Evolutionary conservation across 202 grass and related monocot species (phyloP).

Genomic region (Musa balbisiana): DNA sequence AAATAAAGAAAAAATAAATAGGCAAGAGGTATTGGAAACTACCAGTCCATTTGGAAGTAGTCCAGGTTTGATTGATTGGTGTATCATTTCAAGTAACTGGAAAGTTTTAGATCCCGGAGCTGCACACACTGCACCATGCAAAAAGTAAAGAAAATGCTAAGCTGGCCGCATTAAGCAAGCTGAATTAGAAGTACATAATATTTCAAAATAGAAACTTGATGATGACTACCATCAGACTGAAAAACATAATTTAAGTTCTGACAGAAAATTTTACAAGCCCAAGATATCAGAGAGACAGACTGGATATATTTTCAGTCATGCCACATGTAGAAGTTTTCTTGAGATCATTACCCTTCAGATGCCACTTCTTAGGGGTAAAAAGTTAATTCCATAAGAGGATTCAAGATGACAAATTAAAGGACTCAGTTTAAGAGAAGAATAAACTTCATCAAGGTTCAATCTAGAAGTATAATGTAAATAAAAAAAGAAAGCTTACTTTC

Average conservation of each 20-base stretch:
- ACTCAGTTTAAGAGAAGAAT: not conserved
- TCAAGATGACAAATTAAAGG: too few relatives aligned
- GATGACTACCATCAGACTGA: not conserved
- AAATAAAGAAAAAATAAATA: constrained; percentile 10
- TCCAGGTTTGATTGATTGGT: constrained; percentile 61
- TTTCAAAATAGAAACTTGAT: not conserved
- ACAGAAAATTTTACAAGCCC: not conserved
- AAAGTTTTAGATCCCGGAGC: constrained; percentile 99
- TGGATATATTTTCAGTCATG: too few relatives aligned
- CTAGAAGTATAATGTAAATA: too few relatives aligned
- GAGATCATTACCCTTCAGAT: too few relatives aligned
- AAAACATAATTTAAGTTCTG: not conserved
- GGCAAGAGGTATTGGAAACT: constrained; percentile 17
- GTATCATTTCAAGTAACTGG: constrained; percentile 98
- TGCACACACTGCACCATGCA: constrained; percentile 79
- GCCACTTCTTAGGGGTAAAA: not conserved
- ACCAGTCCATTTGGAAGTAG: constrained; percentile 77
- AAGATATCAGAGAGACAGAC: not conserved
- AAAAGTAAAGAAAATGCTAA: constrained; percentile 20
- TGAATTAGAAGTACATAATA: not conserved
- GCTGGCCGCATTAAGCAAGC: not conserved
- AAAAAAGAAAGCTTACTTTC: too few relatives aligned
- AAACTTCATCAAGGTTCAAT: not conserved
- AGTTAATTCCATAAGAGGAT: not conserved
- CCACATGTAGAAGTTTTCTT: too few relatives aligned